A percentile compares a stretch with the other conserved stretches of the same genome.
Evolutionary conservation across 1,284 basidiomycete genomes (phyloP).

Genomic region (Tilletia indica): DNA sequence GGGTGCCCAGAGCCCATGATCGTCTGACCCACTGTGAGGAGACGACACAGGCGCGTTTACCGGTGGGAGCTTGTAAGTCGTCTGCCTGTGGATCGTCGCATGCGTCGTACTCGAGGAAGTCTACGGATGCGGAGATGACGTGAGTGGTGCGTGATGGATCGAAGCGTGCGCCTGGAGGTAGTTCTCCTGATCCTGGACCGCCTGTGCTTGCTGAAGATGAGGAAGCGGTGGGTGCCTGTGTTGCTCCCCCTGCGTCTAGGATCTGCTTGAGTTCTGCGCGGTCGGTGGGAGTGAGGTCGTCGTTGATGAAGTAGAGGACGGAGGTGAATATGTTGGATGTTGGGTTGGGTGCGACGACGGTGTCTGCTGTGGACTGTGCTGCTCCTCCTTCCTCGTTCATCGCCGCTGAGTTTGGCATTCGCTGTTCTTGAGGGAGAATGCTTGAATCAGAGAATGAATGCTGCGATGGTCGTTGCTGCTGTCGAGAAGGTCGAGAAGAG

Average conservation of each 20-base stretch:
- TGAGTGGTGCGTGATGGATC: slow-evolving; percentile 53
- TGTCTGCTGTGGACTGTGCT: no score
- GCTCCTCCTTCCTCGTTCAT: no score
- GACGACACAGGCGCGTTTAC: slow-evolving; percentile 8
- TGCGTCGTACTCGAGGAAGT: slow-evolving; percentile 61
- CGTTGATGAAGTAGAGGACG: slow-evolving; percentile 33
- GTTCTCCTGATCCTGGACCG: not conserved
- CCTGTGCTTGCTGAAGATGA: not conserved
- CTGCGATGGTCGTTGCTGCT: no score
- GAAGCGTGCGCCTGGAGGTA: slow-evolving; percentile 22
- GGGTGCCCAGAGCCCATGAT: slow-evolving; percentile 29
- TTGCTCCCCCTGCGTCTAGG: slow-evolving; percentile 20
- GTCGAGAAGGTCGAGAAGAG: no score
- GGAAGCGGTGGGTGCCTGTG: slow-evolving; percentile 22
- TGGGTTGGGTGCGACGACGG: no score
- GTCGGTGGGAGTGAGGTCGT: slow-evolving; percentile 23
- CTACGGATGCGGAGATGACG: slow-evolving; percentile 61
- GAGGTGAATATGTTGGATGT: slow-evolving; percentile 22
- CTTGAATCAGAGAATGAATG: no score
- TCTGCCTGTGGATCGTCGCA: slow-evolving; percentile 32
- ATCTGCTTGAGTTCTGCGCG: not conserved
- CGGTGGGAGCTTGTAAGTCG: slow-evolving; percentile 13
- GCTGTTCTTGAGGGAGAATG: no score
- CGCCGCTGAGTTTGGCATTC: no score
- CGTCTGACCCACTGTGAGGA: slow-evolving; percentile 44